A percentile compares a stretch with the other conserved stretches of the same genome.
phyloP scores from a whole-genome alignment of 331 rosid genomes.

The Malus hybrid region DNA sequence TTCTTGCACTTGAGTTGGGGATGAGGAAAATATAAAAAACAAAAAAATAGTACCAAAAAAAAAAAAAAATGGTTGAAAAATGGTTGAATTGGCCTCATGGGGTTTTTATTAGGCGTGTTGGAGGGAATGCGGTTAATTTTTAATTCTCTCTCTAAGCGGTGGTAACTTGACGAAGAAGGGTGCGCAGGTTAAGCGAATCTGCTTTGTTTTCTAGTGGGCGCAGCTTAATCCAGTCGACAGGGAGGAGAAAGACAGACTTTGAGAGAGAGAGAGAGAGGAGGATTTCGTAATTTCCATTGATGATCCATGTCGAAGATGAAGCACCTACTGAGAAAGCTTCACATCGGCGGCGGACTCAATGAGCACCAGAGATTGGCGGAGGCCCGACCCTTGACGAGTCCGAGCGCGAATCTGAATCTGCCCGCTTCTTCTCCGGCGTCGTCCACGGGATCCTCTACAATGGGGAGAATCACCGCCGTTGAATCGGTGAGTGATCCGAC shows the following conservation, averaged over 20 bases:
- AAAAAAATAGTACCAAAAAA: too few species aligned
- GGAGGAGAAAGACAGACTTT: background rate
- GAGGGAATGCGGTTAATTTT: slow-evolving; percentile 69
- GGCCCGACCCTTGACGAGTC: slow-evolving; percentile 24
- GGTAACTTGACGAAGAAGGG: slow-evolving; percentile 51
- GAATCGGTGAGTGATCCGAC: slow-evolving; percentile 50
- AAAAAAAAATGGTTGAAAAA: background rate
- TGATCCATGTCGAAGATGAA: slow-evolving; percentile 93
- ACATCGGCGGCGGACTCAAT: slow-evolving; percentile 83
- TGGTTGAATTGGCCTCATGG: background rate
- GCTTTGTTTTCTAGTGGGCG: slow-evolving; percentile 27
- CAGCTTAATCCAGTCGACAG: slow-evolving; percentile 20
- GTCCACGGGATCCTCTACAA: slow-evolving; percentile 22
- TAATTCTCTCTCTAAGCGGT: slow-evolving; percentile 22
- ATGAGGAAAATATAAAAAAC: background rate
- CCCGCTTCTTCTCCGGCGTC: slow-evolving; percentile 36
- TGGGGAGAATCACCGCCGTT: slow-evolving; percentile 31
- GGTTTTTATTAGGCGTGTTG: slow-evolving; percentile 27
- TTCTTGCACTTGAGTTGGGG: background rate
- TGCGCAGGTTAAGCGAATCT: slow-evolving; percentile 57
- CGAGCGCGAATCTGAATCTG: slow-evolving; percentile 16
- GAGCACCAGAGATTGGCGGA: slow-evolving; percentile 52
- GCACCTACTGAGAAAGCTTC: slow-evolving; percentile 91
- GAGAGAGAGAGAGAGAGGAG: background rate
- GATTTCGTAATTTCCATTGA: slow-evolving; percentile 18